phyloP scores from a whole-genome alignment of 345 rosid species.

The Citropsis articulata region DNA sequence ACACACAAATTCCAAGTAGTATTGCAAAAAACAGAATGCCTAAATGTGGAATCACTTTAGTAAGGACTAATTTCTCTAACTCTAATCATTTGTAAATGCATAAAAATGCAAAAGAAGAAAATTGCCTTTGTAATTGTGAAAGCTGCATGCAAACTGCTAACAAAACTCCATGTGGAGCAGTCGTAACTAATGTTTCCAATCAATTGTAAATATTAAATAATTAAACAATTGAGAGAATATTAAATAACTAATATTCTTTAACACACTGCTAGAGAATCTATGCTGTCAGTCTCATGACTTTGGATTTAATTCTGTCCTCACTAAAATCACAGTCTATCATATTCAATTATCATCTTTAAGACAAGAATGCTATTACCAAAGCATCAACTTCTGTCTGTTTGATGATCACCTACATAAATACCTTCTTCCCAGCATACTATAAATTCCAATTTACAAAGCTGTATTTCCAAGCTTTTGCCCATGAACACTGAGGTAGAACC shows the following conservation, averaged over 20 bases:
- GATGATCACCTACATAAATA: background rate
- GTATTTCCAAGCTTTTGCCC: background rate
- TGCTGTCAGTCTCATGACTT: background rate
- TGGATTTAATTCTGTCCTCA: background rate
- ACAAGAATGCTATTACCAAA: background rate
- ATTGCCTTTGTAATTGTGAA: background rate
- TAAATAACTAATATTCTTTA: too few relatives aligned
- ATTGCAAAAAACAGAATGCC: background rate
- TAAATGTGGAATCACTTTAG: background rate
- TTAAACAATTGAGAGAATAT: background rate
- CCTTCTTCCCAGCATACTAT: background rate
- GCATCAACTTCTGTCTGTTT: background rate
- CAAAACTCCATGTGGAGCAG: background rate
- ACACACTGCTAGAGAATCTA: background rate
- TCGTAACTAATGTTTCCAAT: background rate
- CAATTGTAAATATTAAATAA: background rate
- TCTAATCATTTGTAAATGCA: background rate
- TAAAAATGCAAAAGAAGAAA: background rate
- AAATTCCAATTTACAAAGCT: background rate
- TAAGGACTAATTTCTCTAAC: background rate
- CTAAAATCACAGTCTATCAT: background rate
- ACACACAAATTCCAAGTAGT: constrained; percentile 3
- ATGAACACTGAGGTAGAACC: background rate
- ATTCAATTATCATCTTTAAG: background rate
- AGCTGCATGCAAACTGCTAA: background rate